Percentiles rank a stretch among this genome's conserved stretches.
phyloP scores from a whole-genome alignment of 2,329 filamentous ascomycete genomes.

The Lachnellula cervina region DNA sequence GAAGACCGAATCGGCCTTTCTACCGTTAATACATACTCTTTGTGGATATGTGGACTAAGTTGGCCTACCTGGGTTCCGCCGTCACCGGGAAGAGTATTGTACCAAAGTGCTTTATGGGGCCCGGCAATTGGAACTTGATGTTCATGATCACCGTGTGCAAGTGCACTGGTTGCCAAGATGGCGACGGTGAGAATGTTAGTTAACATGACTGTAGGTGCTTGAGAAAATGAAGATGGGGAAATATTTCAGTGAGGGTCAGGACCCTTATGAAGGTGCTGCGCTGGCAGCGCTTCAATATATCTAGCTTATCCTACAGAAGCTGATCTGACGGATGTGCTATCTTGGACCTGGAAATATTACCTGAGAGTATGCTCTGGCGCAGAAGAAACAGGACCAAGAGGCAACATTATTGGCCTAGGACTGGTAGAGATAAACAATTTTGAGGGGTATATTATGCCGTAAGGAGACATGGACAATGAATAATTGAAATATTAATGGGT shows the following conservation, averaged over 20 bases:
- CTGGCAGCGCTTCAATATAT: slow-evolving; percentile 15
- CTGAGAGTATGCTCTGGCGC: slow-evolving; percentile 7
- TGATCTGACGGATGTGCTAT: slow-evolving; percentile 10
- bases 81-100: slow-evolving; percentile 76
- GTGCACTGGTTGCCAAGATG: slow-evolving; percentile 52
- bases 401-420: slow-evolving; percentile 1
- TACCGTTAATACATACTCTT: slow-evolving; percentile 12
- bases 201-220: slow-evolving; percentile 22
- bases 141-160: slow-evolving; percentile 94
- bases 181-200: slow-evolving; percentile 22
- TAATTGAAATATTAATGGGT: not conserved
- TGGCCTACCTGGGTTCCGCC: slow-evolving; percentile 69
- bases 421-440: slow-evolving; percentile 12
- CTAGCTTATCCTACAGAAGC: slow-evolving; percentile 6
- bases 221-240: not conserved
- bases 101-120: slow-evolving; percentile 73
- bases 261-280: slow-evolving; percentile 18
- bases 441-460: slow-evolving; percentile 4
- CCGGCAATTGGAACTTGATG: slow-evolving; percentile 40
- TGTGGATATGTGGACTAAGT: slow-evolving; percentile 4
- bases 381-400: slow-evolving; percentile 1
- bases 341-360: slow-evolving; percentile 14
- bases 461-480: not conserved
- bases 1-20: slow-evolving; percentile 78
- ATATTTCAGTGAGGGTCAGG: slow-evolving; percentile 3